Evolutionary conservation across 805 yeast genomes (phyloP).

Genomic region (Lipomyces mesembrius): DNA sequence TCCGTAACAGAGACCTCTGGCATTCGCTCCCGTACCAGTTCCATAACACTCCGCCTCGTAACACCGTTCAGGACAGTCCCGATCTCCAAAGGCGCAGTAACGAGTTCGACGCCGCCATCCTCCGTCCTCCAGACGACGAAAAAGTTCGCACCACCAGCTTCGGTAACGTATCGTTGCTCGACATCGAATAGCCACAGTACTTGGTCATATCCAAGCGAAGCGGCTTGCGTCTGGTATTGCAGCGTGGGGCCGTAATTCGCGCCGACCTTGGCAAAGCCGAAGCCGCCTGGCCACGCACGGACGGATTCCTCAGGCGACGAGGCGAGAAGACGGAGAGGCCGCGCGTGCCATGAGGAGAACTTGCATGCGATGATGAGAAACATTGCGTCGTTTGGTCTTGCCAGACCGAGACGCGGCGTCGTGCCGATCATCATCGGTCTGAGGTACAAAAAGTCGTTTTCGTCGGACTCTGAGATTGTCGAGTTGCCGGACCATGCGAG

Average conservation of each 20-base stretch:
- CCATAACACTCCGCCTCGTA: conserved; percentile 56
- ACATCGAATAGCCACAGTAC: conserved; percentile 59
- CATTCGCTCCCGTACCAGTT: conserved; percentile 45
- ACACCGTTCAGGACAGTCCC: conserved; percentile 61
- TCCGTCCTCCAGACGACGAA: conserved; percentile 52
- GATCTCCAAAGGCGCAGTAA: conserved; percentile 56
- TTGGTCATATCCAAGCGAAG: conserved; percentile 55
- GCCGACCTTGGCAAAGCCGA: conserved; percentile 58
- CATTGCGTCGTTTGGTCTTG: conserved; percentile 52
- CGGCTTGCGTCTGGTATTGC: conserved; percentile 53
- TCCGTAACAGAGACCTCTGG: conserved; percentile 47
- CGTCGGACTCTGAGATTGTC: conserved; percentile 44
- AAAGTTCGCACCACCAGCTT: conserved; percentile 61
- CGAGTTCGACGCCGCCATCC: conserved; percentile 48
- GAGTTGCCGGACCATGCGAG: conserved; percentile 46
- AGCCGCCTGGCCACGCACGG: conserved; percentile 65
- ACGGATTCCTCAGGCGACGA: conserved; percentile 52
- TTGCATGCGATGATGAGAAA: conserved; percentile 54
- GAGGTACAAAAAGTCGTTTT: conserved; percentile 50
- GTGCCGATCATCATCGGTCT: conserved; percentile 60
- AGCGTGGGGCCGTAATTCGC: conserved; percentile 62
- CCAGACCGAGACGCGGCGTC: conserved; percentile 54
- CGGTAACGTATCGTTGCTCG: conserved; percentile 57
- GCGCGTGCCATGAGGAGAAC: conserved; percentile 52
- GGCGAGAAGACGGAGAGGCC: conserved; percentile 57